Conservation (phyloP, 306 rosid species). For the Cucumis hystrix region DNA sequence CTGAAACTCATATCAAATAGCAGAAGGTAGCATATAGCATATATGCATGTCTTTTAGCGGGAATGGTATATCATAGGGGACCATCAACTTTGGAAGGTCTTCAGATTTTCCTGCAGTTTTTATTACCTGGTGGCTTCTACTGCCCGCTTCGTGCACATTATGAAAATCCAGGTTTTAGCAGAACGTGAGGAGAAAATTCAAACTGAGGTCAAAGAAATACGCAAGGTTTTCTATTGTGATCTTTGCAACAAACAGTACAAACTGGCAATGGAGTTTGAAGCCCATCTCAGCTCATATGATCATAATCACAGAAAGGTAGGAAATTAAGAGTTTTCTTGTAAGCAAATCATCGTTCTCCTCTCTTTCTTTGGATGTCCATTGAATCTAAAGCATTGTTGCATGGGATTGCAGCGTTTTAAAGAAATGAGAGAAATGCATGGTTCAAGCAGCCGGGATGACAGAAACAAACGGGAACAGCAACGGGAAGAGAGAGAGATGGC, state of each 20-base stretch:
- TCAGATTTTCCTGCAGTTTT: constrained; percentile 99
- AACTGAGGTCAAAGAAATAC: constrained; percentile 87
- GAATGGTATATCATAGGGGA: constrained; percentile 83
- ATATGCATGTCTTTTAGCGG: constrained; percentile 85
- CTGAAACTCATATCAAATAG: constrained; percentile 68
- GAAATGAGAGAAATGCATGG: constrained; percentile 99
- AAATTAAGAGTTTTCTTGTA: neutral
- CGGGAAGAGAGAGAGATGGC: constrained; percentile 86
- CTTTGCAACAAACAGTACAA: constrained; percentile 98
- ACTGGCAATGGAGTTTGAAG: constrained; percentile 89
- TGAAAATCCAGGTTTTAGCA: constrained; percentile 98
- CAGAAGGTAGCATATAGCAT: constrained; percentile 96
- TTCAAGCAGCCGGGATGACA: constrained; percentile 69
- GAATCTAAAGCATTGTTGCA: constrained; percentile 2
- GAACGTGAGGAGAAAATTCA: constrained; percentile 97
- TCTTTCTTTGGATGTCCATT: neutral
- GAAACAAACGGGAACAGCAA: constrained; percentile 87
- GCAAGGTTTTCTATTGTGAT: constrained; percentile 87
- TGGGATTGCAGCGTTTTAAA: constrained; percentile 65
- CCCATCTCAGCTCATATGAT: constrained; percentile 88
- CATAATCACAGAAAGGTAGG: constrained; percentile 92
- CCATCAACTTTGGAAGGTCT: constrained; percentile 96
- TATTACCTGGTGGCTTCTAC: constrained; percentile 99
- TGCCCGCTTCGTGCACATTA: constrained; percentile 98
- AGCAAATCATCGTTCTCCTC: neutral